Conservation (phyloP, 1,284 basidiomycete genomes). For the Uromyces viciae-fabae region DNA sequence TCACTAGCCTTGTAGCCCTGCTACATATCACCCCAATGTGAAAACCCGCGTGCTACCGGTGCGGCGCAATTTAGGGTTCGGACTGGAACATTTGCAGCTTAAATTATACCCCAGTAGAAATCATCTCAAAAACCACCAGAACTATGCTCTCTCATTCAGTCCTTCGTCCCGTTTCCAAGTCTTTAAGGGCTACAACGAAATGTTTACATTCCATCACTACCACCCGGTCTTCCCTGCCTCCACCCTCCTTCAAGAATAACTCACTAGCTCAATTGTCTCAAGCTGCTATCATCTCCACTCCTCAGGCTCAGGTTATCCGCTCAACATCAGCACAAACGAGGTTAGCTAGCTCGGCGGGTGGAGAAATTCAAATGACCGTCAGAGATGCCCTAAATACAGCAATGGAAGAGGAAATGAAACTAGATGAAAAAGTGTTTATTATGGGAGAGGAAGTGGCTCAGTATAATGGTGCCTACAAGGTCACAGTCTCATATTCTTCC, state of each 20-base stretch:
- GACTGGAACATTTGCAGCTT: too few relatives aligned
- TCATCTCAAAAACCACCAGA: too few relatives aligned
- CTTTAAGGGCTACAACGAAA: not conserved
- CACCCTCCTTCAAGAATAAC: not conserved
- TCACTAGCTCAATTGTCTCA: slow-evolving; percentile 31
- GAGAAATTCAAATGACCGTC: slow-evolving; percentile 63
- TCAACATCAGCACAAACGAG: slow-evolving; percentile 21
- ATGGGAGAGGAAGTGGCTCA: slow-evolving; percentile 97
- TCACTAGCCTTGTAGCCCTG: too few relatives aligned
- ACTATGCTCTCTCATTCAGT: slow-evolving; percentile 30
- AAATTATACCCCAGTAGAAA: too few relatives aligned
- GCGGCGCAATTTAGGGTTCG: too few relatives aligned
- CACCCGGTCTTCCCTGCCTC: not conserved
- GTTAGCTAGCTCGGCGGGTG: slow-evolving; percentile 35
- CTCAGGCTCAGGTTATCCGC: slow-evolving; percentile 26
- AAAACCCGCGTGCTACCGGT: too few relatives aligned
- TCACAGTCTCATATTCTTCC: slow-evolving; percentile 51
- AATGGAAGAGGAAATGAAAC: slow-evolving; percentile 99
- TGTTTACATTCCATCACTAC: not conserved
- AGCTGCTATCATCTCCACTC: slow-evolving; percentile 28
- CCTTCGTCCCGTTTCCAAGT: slow-evolving; percentile 19
- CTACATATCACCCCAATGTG: too few relatives aligned
- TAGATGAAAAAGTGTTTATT: slow-evolving; percentile 91
- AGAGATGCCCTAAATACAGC: slow-evolving; percentile 95
- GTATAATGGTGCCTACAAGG: slow-evolving; percentile 99